Evolutionary conservation across 805 yeast species (phyloP).

Genomic region (Lachancea sp.): DNA sequence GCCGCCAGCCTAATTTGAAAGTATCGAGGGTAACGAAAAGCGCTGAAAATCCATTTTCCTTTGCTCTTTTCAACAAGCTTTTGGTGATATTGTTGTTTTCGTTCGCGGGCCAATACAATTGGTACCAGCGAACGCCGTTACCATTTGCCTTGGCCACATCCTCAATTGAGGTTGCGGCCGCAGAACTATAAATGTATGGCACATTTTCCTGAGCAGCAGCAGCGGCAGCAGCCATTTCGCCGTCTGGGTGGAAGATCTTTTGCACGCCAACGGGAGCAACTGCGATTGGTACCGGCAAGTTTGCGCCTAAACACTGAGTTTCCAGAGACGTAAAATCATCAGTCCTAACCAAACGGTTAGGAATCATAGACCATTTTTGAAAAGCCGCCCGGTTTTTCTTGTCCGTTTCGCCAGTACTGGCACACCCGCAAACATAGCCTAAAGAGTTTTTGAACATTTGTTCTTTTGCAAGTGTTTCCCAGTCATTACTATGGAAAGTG

Average conservation of each 20-base stretch:
- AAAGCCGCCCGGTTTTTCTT: constrained; percentile 12
- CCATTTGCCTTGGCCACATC: constrained; percentile 8
- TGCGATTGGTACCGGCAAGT: constrained; percentile 18
- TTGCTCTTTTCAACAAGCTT: constrained; percentile 6
- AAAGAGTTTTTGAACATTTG: constrained; percentile 13
- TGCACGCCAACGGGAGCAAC: constrained; percentile 27
- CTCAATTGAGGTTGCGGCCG: constrained; percentile 11
- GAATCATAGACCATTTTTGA: constrained; percentile 13
- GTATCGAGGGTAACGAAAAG: constrained; percentile 7
- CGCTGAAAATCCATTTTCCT: constrained; percentile 5
- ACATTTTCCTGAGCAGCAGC: constrained; percentile 22
- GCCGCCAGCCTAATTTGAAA: constrained; percentile 18
- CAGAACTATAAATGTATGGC: constrained; percentile 25
- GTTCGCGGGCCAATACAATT: constrained; percentile 8
- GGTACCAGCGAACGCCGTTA: constrained; percentile 7
- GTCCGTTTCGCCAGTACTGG: constrained; percentile 13
- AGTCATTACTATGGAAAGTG: constrained; percentile 11
- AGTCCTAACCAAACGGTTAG: constrained; percentile 13
- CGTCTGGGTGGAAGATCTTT: constrained; percentile 19
- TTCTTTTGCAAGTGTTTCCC: constrained; percentile 13
- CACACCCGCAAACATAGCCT: constrained; percentile 14
- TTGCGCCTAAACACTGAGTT: constrained; percentile 16
- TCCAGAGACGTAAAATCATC: constrained; percentile 9
- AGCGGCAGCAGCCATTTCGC: constrained; percentile 21
- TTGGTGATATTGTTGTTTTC: constrained; percentile 5